These are phyloP conservation scores for Acer negundo DNA, from an alignment of 345 rosid species.

Conservation along the genomic window DNA sequence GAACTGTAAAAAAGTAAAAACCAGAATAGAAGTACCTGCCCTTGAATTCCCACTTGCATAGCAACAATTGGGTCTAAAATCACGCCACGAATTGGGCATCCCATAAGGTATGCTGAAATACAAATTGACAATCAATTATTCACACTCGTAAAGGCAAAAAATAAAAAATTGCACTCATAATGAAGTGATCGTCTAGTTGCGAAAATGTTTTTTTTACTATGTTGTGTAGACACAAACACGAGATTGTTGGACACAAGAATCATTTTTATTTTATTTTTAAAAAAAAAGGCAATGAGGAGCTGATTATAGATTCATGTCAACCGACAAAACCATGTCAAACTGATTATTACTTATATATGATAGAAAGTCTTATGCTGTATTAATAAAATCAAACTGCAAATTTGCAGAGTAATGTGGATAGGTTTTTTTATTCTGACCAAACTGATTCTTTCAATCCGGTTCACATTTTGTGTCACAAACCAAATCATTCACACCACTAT, in stretches of 20 bases:
- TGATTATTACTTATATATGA: background rate
- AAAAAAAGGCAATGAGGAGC: background rate
- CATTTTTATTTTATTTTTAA: too few relatives aligned
- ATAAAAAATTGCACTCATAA: background rate
- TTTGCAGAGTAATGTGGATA: background rate
- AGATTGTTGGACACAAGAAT: background rate
- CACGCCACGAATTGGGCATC: constrained; percentile 94
- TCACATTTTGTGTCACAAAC: background rate
- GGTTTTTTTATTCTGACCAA: background rate
- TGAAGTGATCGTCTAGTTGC: background rate
- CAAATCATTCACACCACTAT: background rate
- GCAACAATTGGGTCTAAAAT: constrained; percentile 89
- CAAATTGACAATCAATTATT: constrained; percentile 15
- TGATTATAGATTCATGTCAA: background rate
- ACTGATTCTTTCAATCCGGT: background rate
- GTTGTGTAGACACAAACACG: background rate
- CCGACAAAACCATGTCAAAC: background rate
- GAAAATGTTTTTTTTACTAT: too few relatives aligned
- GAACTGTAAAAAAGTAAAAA: constrained; percentile 7
- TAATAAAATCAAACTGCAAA: background rate
- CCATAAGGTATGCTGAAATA: constrained; percentile 86
- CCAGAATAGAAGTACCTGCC: constrained; percentile 59
- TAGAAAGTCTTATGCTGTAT: background rate
- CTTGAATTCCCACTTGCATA: constrained; percentile 92
- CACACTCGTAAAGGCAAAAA: background rate